Conservation (phyloP, 2,329 filamentous ascomycete species). For the Stemphylium lycopersici region DNA sequence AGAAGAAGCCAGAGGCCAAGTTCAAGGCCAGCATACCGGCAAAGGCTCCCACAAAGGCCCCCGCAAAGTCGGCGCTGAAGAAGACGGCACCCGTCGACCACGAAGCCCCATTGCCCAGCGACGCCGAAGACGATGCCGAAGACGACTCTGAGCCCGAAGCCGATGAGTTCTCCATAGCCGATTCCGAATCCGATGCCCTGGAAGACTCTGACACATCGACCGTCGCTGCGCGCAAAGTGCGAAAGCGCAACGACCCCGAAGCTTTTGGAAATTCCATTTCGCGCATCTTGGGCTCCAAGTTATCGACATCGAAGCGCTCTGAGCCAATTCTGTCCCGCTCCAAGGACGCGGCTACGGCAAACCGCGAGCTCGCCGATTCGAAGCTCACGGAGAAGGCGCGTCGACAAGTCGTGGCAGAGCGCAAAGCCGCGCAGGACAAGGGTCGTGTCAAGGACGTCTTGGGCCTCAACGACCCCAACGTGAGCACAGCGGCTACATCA, state of each 20-base stretch:
- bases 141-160: conserved; percentile 44
- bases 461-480: conserved; percentile 60
- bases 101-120: conserved; percentile 35
- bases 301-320: conserved; percentile 77
- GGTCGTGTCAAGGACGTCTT: conserved; percentile 88
- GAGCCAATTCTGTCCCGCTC: conserved; percentile 93
- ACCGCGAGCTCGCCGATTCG: conserved; percentile 73
- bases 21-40: conserved; percentile 26
- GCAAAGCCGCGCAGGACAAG: conserved; percentile 78
- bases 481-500: conserved; percentile 59
- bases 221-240: conserved; percentile 55
- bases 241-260: conserved; percentile 88
- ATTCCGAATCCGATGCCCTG: conserved; percentile 41
- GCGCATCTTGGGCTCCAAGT: conserved; percentile 89
- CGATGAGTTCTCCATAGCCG: conserved; percentile 43
- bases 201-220: conserved; percentile 48
- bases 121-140: conserved; percentile 23
- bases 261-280: conserved; percentile 93
- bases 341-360: conserved; percentile 73
- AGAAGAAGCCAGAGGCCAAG: conserved; percentile 30
- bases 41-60: conserved; percentile 22
- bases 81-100: conserved; percentile 37
- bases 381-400: conserved; percentile 83
- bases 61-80: conserved; percentile 29
- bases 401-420: conserved; percentile 79